Evolutionary conservation across 805 yeast genomes (phyloP).

Genomic region (Hanseniaspora vineae): DNA sequence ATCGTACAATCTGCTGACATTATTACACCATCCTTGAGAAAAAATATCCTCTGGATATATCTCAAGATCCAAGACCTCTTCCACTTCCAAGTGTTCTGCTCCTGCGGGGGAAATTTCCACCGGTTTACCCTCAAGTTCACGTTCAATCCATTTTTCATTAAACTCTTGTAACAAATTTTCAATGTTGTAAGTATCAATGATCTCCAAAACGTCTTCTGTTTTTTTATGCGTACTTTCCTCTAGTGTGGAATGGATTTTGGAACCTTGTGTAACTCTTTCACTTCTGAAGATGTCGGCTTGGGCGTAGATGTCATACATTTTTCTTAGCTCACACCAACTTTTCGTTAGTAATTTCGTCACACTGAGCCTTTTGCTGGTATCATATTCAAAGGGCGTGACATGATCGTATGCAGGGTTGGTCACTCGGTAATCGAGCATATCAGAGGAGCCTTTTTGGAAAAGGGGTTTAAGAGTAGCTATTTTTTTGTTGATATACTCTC

Average conservation of each 20-base stretch:
- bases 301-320: conserved; percentile 39
- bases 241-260: conserved; percentile 31
- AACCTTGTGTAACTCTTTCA: conserved; percentile 34
- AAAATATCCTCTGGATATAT: conserved; percentile 7
- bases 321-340: conserved; percentile 58
- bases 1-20: conserved; percentile 28
- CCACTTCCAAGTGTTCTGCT: too few relatives aligned
- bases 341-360: conserved; percentile 49
- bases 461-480: background rate
- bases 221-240: conserved; percentile 36
- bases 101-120: too few relatives aligned
- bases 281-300: conserved; percentile 26
- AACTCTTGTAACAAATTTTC: conserved; percentile 5
- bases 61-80: background rate
- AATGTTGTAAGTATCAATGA: conserved; percentile 11
- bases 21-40: conserved; percentile 29
- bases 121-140: background rate
- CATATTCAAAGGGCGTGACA: background rate
- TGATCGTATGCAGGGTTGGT: background rate
- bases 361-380: background rate
- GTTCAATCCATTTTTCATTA: background rate
- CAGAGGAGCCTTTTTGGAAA: background rate
- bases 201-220: conserved; percentile 8
- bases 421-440: background rate
- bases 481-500: background rate